A percentile compares a stretch with the other conserved stretches of the same genome.
Evolutionary conservation across 1,139 yeast genomes (phyloP).

Genomic region (Kurtzmaniella natalensis): DNA sequence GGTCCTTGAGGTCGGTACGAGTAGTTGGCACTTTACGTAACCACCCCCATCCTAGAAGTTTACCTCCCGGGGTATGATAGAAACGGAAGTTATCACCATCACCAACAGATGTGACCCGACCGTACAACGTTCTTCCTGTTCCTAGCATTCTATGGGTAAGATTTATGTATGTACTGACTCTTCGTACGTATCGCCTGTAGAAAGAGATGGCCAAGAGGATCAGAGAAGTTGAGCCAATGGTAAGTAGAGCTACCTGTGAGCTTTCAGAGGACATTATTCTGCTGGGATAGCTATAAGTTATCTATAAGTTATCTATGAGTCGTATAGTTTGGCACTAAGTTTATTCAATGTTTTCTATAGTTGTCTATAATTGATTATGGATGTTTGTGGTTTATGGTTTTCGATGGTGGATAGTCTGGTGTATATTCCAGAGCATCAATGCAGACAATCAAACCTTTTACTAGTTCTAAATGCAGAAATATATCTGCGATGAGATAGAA

Average conservation of each 20-base stretch:
- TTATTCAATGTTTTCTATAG: too few relatives aligned
- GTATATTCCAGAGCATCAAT: too few relatives aligned
- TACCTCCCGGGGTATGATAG: slow-evolving; percentile 92
- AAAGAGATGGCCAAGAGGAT: slow-evolving; percentile 27
- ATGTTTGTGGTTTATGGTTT: too few relatives aligned
- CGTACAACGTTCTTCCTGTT: slow-evolving; percentile 45
- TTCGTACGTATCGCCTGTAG: slow-evolving; percentile 30
- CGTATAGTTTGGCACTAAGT: too few relatives aligned
- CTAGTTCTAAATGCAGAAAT: too few relatives aligned
- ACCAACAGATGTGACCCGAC: slow-evolving; percentile 87
- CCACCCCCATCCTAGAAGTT: slow-evolving; percentile 92
- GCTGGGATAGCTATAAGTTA: too few relatives aligned
- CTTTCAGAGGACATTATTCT: too few relatives aligned
- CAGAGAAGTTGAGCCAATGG: slow-evolving; percentile 34
- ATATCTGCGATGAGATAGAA: too few relatives aligned
- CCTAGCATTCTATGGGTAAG: slow-evolving; percentile 37
- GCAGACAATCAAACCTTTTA: too few relatives aligned
- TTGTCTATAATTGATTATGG: too few relatives aligned
- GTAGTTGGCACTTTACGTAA: slow-evolving; percentile 47
- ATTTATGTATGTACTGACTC: slow-evolving; percentile 35
- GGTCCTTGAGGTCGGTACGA: slow-evolving; percentile 47
- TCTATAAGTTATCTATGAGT: too few relatives aligned
- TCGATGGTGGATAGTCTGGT: too few relatives aligned
- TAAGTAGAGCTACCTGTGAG: slow-evolving; percentile 37
- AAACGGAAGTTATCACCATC: slow-evolving; percentile 95